Evolutionary conservation across 1,284 basidiomycete genomes (phyloP).

Genomic region (Fomitopsis betulina): DNA sequence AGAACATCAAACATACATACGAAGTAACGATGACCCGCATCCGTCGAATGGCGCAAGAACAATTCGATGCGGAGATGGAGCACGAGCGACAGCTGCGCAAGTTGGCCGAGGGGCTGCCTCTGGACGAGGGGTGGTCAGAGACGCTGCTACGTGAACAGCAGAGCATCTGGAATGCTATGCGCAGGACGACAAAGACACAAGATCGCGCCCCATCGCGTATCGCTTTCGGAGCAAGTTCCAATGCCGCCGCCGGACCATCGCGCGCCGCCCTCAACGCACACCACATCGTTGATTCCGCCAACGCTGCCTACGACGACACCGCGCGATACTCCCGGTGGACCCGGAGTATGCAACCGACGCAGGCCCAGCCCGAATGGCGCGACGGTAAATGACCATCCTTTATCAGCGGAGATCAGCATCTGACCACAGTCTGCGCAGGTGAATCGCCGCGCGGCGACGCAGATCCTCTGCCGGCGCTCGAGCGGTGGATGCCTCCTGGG

Average conservation of each 20-base stretch:
- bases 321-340: background rate
- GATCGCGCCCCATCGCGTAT: background rate
- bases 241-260: constrained; percentile 3
- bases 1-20: background rate
- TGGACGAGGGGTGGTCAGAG: constrained; percentile 14
- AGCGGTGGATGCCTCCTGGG: background rate
- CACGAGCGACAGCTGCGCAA: constrained; percentile 26
- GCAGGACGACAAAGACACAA: constrained; percentile 6
- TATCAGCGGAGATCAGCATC: background rate
- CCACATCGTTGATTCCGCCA: no score
- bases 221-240: background rate
- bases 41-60: constrained; percentile 25
- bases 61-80: constrained; percentile 24
- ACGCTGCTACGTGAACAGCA: constrained; percentile 26
- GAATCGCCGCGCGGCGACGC: background rate
- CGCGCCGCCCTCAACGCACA: background rate
- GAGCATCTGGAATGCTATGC: constrained; percentile 25
- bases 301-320: background rate
- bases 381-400: background rate
- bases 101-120: background rate
- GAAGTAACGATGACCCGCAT: constrained; percentile 30
- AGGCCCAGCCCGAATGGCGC: background rate
- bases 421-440: background rate
- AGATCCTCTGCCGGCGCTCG: background rate
- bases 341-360: background rate